Conservation (phyloP, 2,329 filamentous ascomycete genomes). For the Calycina herbarum region DNA sequence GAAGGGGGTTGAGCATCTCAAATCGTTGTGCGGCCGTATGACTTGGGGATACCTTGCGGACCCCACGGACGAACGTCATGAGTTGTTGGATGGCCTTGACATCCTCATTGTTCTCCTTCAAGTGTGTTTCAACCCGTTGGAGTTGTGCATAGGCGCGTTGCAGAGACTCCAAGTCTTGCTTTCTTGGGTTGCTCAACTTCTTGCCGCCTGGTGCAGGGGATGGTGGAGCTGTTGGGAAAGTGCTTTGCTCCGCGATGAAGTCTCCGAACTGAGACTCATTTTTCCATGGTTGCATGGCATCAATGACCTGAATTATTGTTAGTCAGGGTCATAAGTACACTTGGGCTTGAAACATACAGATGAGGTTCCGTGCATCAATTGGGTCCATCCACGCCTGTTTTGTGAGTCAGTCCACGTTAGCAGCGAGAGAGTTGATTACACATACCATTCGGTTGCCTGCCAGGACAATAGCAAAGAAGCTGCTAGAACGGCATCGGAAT, state of each 20-base stretch:
- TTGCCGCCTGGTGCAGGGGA: conserved; percentile 63
- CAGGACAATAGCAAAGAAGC: conserved; percentile 90
- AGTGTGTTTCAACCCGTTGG: conserved; percentile 64
- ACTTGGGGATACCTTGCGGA: conserved; percentile 68
- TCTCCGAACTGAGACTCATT: conserved; percentile 84
- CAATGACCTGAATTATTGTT: conserved; percentile 64
- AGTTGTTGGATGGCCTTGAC: conserved; percentile 68
- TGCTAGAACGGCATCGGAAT: conserved; percentile 87
- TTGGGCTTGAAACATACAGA: conserved; percentile 59
- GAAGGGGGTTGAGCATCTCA: conserved; percentile 80
- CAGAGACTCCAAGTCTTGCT: conserved; percentile 70
- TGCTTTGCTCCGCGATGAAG: conserved; percentile 78
- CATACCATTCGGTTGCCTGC: conserved; percentile 95
- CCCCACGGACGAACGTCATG: conserved; percentile 69
- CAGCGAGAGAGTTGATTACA: conserved; percentile 32
- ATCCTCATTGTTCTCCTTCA: conserved; percentile 70
- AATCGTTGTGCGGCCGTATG: conserved; percentile 82
- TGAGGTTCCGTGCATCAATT: conserved; percentile 86
- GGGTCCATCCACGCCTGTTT: conserved; percentile 84
- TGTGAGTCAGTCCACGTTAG: conserved; percentile 38
- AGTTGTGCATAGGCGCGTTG: conserved; percentile 67
- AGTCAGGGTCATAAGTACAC: conserved; percentile 23
- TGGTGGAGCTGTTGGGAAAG: conserved; percentile 65
- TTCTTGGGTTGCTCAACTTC: conserved; percentile 58
- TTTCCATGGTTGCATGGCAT: conserved; percentile 89